Evolutionary conservation across 331 rosid species (phyloP).

Genomic region (Phaseolus coccineus): DNA sequence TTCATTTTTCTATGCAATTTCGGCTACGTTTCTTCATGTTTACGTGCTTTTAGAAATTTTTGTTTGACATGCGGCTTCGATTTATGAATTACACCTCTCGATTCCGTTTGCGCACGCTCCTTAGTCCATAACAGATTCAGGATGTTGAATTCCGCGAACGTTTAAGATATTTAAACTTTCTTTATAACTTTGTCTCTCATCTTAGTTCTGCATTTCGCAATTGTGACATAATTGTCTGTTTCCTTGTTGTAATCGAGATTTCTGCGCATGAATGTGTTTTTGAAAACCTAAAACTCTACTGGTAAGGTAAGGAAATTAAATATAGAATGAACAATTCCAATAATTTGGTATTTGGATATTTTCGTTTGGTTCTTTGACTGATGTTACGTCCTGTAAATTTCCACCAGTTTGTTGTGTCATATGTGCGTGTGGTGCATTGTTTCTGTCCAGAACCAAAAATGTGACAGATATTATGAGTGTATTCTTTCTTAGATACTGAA

Average conservation of each 20-base stretch:
- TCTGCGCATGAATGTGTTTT: not conserved
- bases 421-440: not conserved
- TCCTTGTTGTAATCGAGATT: not conserved
- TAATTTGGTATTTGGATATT: not conserved
- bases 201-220: not conserved
- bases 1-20: not conserved
- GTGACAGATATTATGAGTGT: not conserved
- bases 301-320: not conserved
- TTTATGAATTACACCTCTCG: slow-evolving; percentile 23
- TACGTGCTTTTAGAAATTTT: not conserved
- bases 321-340: not conserved
- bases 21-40: not conserved
- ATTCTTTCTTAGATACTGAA: not conserved
- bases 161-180: not conserved
- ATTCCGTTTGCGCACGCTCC: slow-evolving; percentile 12
- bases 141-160: not conserved
- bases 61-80: not conserved
- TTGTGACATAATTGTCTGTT: slow-evolving; percentile 1
- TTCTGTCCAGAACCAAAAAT: not conserved
- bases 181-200: not conserved
- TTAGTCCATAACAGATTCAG: not conserved
- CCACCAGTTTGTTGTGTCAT: not conserved
- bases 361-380: not conserved
- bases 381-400: not conserved
- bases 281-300: not conserved